Percentiles rank a stretch among this genome's conserved stretches.
These are phyloP conservation scores for Rhamnella rubrinervis DNA, from an alignment of 331 rosid genomes.

Conservation along the genomic window DNA sequence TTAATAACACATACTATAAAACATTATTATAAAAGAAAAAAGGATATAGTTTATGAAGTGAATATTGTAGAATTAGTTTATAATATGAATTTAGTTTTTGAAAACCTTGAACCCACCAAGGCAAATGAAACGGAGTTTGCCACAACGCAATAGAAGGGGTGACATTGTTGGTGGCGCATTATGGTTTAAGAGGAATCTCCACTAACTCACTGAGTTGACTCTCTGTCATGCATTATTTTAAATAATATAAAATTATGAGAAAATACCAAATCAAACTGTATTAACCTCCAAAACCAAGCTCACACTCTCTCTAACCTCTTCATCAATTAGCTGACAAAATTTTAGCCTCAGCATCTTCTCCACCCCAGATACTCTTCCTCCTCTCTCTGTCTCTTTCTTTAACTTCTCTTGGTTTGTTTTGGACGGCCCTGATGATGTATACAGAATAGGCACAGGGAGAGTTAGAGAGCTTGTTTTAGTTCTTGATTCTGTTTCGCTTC, in stretches of 20 bases:
- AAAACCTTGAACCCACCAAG: too few relatives aligned
- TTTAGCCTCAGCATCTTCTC: conserved; percentile 36
- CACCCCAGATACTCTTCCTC: conserved; percentile 15
- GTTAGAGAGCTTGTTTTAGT: neutral
- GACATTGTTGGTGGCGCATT: conserved; percentile 21
- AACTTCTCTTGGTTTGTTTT: neutral
- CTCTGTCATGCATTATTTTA: neutral
- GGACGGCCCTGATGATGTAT: neutral
- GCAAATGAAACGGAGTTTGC: too few relatives aligned
- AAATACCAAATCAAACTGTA: neutral
- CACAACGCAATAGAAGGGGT: too few relatives aligned
- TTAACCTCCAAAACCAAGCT: neutral
- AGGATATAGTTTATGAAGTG: too few relatives aligned
- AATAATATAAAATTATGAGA: neutral
- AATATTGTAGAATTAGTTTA: too few relatives aligned
- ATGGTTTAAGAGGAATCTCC: conserved; percentile 5
- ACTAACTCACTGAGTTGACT: neutral
- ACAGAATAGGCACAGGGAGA: neutral
- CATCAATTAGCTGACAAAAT: conserved; percentile 35
- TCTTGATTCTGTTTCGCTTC: neutral
- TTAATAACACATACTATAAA: too few relatives aligned
- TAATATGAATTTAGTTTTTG: too few relatives aligned
- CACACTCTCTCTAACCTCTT: neutral
- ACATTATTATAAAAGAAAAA: too few relatives aligned
- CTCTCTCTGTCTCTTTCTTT: conserved; percentile 4